These are phyloP conservation scores for Phoma sp. DNA, from an alignment of 2,329 filamentous ascomycete genomes.

Conservation along the genomic window DNA sequence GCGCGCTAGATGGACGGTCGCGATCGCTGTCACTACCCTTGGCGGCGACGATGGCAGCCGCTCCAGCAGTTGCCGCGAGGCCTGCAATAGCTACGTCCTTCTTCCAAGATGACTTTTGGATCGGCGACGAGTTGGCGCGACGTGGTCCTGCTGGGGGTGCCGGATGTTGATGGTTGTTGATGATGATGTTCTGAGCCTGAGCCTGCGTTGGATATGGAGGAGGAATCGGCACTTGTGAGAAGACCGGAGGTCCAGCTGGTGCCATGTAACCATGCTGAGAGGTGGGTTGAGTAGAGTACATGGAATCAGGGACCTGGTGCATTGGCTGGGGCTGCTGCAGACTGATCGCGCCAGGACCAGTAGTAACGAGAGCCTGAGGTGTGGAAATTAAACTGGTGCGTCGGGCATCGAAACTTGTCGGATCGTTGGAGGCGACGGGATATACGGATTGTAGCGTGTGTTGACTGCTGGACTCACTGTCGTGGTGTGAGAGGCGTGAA, in stretches of 20 bases:
- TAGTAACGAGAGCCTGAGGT: slow-evolving; percentile 44
- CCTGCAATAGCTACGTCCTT: slow-evolving; percentile 56
- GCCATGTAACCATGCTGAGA: slow-evolving; percentile 50
- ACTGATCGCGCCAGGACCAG: slow-evolving; percentile 61
- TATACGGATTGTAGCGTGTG: slow-evolving; percentile 69
- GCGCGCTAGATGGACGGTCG: slow-evolving; percentile 36
- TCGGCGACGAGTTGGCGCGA: slow-evolving; percentile 58
- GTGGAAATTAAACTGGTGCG: slow-evolving; percentile 59
- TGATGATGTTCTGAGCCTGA: slow-evolving; percentile 30
- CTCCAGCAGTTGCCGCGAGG: slow-evolving; percentile 53
- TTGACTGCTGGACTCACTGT: slow-evolving; percentile 56
- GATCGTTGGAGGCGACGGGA: slow-evolving; percentile 72
- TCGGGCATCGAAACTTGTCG: slow-evolving; percentile 65
- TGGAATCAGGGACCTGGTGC: slow-evolving; percentile 71
- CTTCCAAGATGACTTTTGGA: slow-evolving; percentile 48
- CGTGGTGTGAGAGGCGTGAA: slow-evolving; percentile 58
- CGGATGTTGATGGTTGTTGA: slow-evolving; percentile 26
- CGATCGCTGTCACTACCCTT: slow-evolving; percentile 32
- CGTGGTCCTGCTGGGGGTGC: slow-evolving; percentile 37
- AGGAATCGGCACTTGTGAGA: slow-evolving; percentile 39
- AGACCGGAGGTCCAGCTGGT: slow-evolving; percentile 52
- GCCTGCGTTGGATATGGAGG: slow-evolving; percentile 28
- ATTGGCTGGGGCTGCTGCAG: slow-evolving; percentile 88
- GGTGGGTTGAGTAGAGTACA: slow-evolving; percentile 63
- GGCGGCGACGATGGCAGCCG: slow-evolving; percentile 47